Evolutionary conservation across 192 early-diverging fungal species (phyloP).

Genomic region (Backusella macrospora): DNA sequence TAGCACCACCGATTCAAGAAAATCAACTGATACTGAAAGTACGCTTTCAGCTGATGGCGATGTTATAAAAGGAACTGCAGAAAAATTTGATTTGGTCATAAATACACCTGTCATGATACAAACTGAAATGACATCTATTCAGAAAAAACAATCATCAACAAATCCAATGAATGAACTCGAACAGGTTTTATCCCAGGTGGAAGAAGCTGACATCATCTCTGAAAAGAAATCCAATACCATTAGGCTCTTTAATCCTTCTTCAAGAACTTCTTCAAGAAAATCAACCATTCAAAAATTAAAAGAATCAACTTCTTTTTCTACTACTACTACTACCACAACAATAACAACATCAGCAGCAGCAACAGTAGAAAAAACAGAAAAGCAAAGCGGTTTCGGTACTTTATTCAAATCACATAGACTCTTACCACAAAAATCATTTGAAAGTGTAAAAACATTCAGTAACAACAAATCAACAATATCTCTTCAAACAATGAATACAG

Average conservation of each 20-base stretch:
- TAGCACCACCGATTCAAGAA: not conserved
- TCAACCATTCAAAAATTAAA: not conserved
- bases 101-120: not conserved
- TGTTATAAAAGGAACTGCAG: not conserved
- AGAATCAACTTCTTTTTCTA: not conserved
- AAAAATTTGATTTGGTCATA: not conserved
- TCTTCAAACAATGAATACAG: not conserved
- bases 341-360: too few species aligned
- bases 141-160: not conserved
- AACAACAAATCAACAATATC: not conserved
- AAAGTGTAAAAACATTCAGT: not conserved
- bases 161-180: not conserved
- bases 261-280: constrained; percentile 4
- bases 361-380: not conserved
- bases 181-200: not conserved
- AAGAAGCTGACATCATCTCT: not conserved
- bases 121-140: not conserved
- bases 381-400: not conserved
- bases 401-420: not conserved
- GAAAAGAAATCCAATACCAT: not conserved
- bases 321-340: too few species aligned
- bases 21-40: not conserved
- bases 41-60: not conserved
- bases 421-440: constrained; percentile 2
- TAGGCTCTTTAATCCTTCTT: not conserved